Conservation (phyloP, 257 asterid genomes). For the Cordia subcordata region DNA sequence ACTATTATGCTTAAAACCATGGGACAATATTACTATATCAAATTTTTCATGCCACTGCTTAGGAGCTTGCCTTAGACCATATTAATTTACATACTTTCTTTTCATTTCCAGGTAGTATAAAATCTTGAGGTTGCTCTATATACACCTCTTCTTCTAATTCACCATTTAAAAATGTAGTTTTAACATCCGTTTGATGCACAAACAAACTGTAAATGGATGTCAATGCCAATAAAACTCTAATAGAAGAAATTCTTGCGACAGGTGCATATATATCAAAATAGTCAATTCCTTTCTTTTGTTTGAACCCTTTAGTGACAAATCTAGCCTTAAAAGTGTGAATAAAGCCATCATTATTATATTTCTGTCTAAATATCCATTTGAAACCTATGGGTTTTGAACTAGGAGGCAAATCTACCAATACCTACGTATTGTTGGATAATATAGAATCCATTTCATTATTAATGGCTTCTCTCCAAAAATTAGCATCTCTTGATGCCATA, state of each 20-base stretch:
- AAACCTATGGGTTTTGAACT: too few relatives aligned
- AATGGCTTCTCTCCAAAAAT: conserved; percentile 2
- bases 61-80: neutral
- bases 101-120: neutral
- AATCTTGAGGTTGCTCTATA: neutral
- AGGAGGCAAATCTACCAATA: neutral
- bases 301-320: neutral
- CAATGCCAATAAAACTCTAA: neutral
- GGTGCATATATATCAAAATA: conserved; percentile 3
- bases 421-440: neutral
- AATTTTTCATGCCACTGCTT: conserved; percentile 5
- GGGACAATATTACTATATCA: neutral
- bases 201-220: neutral
- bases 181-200: neutral
- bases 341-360: neutral
- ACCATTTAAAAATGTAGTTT: neutral
- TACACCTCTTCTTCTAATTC: neutral
- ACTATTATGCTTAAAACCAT: conserved; percentile 1
- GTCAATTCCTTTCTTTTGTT: neutral
- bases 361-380: too few relatives aligned
- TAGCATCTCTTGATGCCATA: neutral
- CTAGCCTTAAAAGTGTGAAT: neutral
- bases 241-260: neutral
- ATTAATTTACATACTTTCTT: neutral
- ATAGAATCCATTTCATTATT: neutral